Percentiles rank a stretch among this genome's conserved stretches.
phyloP scores from a whole-genome alignment of 139 green algal genomes.

The Auxenochlorella protothecoides region DNA sequence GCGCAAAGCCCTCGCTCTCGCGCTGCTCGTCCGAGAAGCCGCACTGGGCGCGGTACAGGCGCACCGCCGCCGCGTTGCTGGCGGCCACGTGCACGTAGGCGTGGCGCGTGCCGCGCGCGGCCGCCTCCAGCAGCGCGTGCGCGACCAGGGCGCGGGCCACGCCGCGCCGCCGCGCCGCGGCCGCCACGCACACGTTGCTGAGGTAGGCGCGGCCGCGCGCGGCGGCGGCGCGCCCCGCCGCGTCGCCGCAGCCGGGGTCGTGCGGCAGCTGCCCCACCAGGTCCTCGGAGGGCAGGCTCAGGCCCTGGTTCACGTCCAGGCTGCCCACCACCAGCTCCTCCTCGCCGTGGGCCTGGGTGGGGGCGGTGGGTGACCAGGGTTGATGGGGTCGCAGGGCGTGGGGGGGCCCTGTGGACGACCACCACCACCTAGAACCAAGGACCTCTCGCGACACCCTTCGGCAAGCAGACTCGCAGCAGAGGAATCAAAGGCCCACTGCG shows the following conservation, averaged over 20 bases:
- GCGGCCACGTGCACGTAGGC: slow-evolving; percentile 64
- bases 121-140: neutral
- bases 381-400: neutral
- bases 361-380: neutral
- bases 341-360: too few species aligned
- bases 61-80: slow-evolving; percentile 40
- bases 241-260: too few species aligned
- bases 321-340: slow-evolving; percentile 46
- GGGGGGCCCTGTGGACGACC: neutral
- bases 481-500: neutral
- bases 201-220: slow-evolving; percentile 47
- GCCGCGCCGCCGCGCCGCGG: slow-evolving; percentile 28
- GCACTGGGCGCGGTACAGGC: slow-evolving; percentile 38
- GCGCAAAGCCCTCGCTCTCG: slow-evolving; percentile 35
- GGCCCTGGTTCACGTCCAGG: slow-evolving; percentile 64
- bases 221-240: neutral
- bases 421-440: neutral
- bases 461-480: too few species aligned
- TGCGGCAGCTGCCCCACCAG: slow-evolving; percentile 39
- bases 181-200: slow-evolving; percentile 63
- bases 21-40: slow-evolving; percentile 44
- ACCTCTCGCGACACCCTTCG: neutral
- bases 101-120: slow-evolving; percentile 18
- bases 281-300: slow-evolving; percentile 59
- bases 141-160: slow-evolving; percentile 7